Percentiles rank a stretch among this genome's conserved stretches.
These are phyloP conservation scores for Penicillium sp. DNA, from an alignment of 2,329 filamentous ascomycete genomes.

Conservation along the genomic window DNA sequence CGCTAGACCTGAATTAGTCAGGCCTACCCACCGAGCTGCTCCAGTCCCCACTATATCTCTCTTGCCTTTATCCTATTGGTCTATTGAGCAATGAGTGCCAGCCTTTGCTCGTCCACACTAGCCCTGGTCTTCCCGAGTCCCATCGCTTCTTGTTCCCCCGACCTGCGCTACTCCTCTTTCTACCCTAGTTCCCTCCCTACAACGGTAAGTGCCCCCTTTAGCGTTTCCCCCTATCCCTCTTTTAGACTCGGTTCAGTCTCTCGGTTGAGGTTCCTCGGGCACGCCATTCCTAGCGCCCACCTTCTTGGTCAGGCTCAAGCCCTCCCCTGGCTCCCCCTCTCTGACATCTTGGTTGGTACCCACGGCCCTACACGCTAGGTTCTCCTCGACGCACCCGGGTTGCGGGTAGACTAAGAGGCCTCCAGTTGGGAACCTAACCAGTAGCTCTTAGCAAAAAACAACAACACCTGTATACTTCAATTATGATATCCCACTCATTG, in stretches of 20 bases:
- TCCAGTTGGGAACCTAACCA: conserved; percentile 22
- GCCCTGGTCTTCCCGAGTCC: conserved; percentile 29
- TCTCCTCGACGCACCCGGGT: conserved; percentile 32
- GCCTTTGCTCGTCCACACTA: conserved; percentile 21
- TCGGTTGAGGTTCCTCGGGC: conserved; percentile 35
- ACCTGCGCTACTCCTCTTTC: conserved; percentile 37
- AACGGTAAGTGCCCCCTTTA: conserved; percentile 16
- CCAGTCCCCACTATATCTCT: conserved; percentile 5
- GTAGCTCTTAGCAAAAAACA: conserved; percentile 16
- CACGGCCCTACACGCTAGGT: conserved; percentile 37
- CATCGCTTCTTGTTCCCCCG: conserved; percentile 35
- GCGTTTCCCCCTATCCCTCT: conserved; percentile 7
- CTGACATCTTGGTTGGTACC: conserved; percentile 33
- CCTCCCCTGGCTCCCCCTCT: conserved; percentile 21
- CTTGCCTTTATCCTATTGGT: conserved; percentile 4
- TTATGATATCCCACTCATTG: not conserved
- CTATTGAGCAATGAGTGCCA: not conserved
- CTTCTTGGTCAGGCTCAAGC: conserved; percentile 2
- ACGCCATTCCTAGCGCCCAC: conserved; percentile 31
- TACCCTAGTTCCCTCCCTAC: conserved; percentile 31
- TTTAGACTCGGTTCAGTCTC: conserved; percentile 15
- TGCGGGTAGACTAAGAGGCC: conserved; percentile 37
- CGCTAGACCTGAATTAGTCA: conserved; percentile 7
- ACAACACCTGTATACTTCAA: conserved; percentile 13
- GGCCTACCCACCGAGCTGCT: conserved; percentile 8